Conservation (phyloP, 2,329 filamentous ascomycete genomes). For the Stemphylium beticola region DNA sequence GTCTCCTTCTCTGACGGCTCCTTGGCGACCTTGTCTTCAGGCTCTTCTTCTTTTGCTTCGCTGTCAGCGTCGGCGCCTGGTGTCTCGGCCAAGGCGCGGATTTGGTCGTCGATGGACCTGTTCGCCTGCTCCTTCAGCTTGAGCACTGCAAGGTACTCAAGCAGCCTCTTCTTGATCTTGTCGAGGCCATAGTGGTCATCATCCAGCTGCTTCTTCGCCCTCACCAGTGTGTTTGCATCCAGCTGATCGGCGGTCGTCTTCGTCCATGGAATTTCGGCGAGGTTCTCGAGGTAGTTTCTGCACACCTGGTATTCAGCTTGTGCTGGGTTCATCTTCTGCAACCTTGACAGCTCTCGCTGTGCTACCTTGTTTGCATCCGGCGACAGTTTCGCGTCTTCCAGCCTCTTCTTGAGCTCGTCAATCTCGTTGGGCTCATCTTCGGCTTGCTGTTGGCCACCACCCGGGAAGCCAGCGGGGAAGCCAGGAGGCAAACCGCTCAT, state of each 20-base stretch:
- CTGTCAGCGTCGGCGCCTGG: conserved; percentile 35
- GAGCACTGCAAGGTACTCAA: conserved; percentile 96
- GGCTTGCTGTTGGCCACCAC: conserved; percentile 54
- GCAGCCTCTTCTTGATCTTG: conserved; percentile 93
- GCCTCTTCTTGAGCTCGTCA: conserved; percentile 86
- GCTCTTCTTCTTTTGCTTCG: conserved; percentile 48
- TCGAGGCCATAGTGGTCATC: conserved; percentile 96
- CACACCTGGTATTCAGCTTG: conserved; percentile 96
- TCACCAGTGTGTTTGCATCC: conserved; percentile 76
- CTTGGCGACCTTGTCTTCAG: conserved; percentile 49
- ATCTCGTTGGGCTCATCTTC: conserved; percentile 88
- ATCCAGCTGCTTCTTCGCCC: conserved; percentile 87
- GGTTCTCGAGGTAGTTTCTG: conserved; percentile 89
- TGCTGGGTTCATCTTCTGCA: conserved; percentile 94
- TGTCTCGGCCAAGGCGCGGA: conserved; percentile 62
- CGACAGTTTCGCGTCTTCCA: conserved; percentile 80
- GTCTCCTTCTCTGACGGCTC: conserved; percentile 62
- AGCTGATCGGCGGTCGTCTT: conserved; percentile 84
- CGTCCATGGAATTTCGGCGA: conserved; percentile 93
- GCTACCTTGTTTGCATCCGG: conserved; percentile 89
- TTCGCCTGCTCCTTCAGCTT: conserved; percentile 93
- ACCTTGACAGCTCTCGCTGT: conserved; percentile 81
- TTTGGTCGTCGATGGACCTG: conserved; percentile 78
- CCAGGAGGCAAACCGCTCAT: conserved; percentile 45
- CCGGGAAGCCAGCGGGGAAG: conserved; percentile 53